phyloP scores from a whole-genome alignment of 2,329 filamentous ascomycete genomes.

The Fusarium penzigii region DNA sequence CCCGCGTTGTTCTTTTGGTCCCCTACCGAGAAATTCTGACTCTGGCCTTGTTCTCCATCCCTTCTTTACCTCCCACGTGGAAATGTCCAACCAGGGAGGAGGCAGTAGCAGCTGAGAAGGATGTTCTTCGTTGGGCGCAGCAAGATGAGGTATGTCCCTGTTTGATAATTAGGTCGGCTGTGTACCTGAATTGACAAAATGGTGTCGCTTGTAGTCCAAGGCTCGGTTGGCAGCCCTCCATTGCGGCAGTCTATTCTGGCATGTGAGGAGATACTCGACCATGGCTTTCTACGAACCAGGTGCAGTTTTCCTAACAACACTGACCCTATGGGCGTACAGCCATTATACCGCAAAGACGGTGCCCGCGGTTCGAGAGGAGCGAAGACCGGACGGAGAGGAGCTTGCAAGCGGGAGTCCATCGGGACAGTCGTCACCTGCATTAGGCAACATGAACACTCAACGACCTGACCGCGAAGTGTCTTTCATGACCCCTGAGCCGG shows the following conservation, averaged over 20 bases:
- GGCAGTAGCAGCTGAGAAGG: conserved; percentile 20
- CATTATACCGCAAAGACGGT: conserved; percentile 12
- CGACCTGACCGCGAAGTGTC: neutral
- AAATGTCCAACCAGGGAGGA: conserved; percentile 16
- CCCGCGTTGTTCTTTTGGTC: conserved; percentile 52
- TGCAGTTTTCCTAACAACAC: conserved; percentile 39
- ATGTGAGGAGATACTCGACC: conserved; percentile 45
- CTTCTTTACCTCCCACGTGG: neutral
- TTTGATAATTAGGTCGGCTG: neutral
- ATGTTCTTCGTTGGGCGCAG: conserved; percentile 38
- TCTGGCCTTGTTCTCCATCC: conserved; percentile 36
- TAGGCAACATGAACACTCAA: conserved; percentile 1
- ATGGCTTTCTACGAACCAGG: conserved; percentile 42
- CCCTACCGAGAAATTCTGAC: conserved; percentile 48
- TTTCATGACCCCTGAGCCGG: conserved; percentile 4
- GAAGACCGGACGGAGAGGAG: neutral
- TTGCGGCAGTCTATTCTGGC: conserved; percentile 47
- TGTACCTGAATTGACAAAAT: fast-evolving
- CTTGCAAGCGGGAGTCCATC: conserved; percentile 5
- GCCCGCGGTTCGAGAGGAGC: neutral
- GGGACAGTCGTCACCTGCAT: conserved; percentile 1
- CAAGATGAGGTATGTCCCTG: conserved; percentile 26
- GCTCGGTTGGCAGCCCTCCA: conserved; percentile 46
- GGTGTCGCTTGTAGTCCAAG: conserved; percentile 37
- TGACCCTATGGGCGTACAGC: conserved; percentile 43